Conservation (phyloP, 345 rosid genomes). For the Rhodamnia rubescens region DNA sequence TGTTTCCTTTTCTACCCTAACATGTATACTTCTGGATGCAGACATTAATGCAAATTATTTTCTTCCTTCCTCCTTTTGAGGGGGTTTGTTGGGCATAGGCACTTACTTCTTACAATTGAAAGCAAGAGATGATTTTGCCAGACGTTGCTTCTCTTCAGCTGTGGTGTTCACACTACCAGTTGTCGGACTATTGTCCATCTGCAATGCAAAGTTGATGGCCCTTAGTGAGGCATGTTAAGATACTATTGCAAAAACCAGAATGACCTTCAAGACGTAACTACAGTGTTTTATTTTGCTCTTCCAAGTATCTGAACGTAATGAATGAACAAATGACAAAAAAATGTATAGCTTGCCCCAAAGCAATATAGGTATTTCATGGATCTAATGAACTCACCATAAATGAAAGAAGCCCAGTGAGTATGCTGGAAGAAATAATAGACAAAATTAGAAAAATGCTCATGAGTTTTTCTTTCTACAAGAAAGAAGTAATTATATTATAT, state of each 20-base stretch:
- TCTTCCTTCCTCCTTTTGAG: background rate
- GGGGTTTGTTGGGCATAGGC: background rate
- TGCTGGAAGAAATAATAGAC: slow-evolving; percentile 44
- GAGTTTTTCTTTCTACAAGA: background rate
- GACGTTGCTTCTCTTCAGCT: slow-evolving; percentile 65
- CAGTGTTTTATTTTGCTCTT: background rate
- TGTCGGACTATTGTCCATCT: slow-evolving; percentile 98
- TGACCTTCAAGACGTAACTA: background rate
- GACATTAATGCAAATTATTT: background rate
- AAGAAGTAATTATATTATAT: background rate
- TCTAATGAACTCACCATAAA: slow-evolving; percentile 66
- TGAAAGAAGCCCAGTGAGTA: slow-evolving; percentile 95
- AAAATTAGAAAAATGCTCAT: background rate
- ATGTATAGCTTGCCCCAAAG: background rate
- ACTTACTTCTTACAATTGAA: slow-evolving; percentile 95
- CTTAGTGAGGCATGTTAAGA: background rate
- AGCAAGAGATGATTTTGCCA: slow-evolving; percentile 87
- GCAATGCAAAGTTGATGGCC: background rate
- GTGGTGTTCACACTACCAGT: slow-evolving; percentile 90
- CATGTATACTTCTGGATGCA: background rate
- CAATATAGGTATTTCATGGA: background rate
- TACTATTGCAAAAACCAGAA: background rate
- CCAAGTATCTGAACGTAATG: background rate
- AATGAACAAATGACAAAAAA: background rate
- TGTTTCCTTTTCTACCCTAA: background rate